Conservation (phyloP, 352 stramenopile genomes). For the Pythium rhizo-oryzae region DNA sequence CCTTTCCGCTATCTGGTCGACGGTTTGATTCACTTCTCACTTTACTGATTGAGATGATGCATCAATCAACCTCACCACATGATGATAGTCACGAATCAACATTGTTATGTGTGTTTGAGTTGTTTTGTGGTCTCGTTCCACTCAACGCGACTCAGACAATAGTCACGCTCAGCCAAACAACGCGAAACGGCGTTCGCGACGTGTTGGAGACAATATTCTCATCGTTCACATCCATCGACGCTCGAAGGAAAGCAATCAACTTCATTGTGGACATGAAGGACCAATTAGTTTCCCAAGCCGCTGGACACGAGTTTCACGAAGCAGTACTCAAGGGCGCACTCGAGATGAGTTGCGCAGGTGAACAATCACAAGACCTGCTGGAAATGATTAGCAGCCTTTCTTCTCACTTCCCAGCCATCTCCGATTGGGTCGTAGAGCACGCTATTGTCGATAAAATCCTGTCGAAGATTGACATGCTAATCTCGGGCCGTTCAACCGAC, state of each 20-base stretch:
- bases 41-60: not conserved
- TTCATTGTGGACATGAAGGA: not conserved
- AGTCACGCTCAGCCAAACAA: not conserved
- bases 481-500: too few relatives aligned
- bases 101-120: slow-evolving; percentile 8
- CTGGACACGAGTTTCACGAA: not conserved
- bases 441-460: slow-evolving; percentile 5
- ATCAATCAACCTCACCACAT: not conserved
- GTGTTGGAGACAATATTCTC: not conserved
- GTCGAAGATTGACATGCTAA: not conserved
- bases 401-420: not conserved
- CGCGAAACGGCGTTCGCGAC: not conserved
- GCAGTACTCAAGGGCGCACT: not conserved
- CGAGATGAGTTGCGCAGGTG: not conserved
- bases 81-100: not conserved
- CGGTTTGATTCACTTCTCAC: not conserved
- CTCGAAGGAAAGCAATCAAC: not conserved
- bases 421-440: slow-evolving; percentile 4
- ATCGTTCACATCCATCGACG: not conserved
- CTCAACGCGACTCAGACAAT: slow-evolving; percentile 8
- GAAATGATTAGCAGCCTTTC: slow-evolving; percentile 15
- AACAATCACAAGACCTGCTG: not conserved
- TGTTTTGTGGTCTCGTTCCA: slow-evolving; percentile 21
- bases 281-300: not conserved
- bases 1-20: slow-evolving; percentile 9